Evolutionary conservation across 73 alveolate genomes (phyloP).

Genomic region (Paramecium biaurelia): DNA sequence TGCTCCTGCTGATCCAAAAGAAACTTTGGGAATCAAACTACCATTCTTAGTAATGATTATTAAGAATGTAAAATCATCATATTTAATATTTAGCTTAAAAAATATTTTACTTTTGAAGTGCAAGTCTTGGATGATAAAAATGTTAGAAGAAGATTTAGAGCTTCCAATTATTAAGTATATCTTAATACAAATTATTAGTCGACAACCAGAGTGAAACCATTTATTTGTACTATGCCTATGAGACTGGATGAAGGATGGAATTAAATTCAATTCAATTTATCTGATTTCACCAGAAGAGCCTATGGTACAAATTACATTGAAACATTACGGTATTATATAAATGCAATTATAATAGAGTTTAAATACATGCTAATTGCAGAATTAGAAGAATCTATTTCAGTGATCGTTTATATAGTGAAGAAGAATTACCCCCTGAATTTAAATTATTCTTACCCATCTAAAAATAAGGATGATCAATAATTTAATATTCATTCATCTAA

Average conservation of each 20-base stretch:
- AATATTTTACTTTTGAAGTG: constrained; percentile 98
- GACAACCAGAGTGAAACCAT: constrained; percentile 98
- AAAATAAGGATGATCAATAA: constrained; percentile 55
- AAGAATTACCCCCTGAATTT: constrained; percentile 84
- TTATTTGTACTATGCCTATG: constrained; percentile 97
- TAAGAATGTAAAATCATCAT: constrained; percentile 71
- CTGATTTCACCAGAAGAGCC: constrained; percentile 90
- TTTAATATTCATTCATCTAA: not conserved
- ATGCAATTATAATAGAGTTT: constrained; percentile 57
- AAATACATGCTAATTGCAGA: constrained; percentile 85
- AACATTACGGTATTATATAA: constrained; percentile 58
- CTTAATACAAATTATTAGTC: constrained; percentile 84
- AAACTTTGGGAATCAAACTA: constrained; percentile 95
- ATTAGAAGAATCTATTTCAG: constrained; percentile 85
- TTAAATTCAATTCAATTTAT: constrained; percentile 83
- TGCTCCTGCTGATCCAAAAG: constrained; percentile 97
- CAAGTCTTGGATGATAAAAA: constrained; percentile 97
- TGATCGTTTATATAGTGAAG: constrained; percentile 76
- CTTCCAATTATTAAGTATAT: constrained; percentile 90
- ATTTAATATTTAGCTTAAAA: constrained; percentile 73
- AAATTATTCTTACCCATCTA: constrained; percentile 77
- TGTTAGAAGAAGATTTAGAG: constrained; percentile 98
- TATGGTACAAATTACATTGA: constrained; percentile 82
- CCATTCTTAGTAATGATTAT: constrained; percentile 97
- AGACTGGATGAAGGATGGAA: constrained; percentile 89